phyloP scores from a whole-genome alignment of 2,329 filamentous ascomycete genomes.

The Arthrobotrys megalospora region DNA sequence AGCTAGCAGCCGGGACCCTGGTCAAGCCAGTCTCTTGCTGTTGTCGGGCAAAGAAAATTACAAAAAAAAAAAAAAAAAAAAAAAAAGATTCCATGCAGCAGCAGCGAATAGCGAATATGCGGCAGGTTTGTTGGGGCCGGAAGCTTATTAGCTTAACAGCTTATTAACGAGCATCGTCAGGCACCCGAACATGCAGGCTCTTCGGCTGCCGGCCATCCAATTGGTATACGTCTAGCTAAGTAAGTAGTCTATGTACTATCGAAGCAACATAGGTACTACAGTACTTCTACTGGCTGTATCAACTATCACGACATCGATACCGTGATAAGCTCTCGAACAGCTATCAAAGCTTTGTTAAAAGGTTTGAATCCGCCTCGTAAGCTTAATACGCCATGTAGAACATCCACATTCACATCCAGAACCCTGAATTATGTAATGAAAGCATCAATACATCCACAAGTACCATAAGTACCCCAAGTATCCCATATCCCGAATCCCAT shows the following conservation, averaged over 20 bases:
- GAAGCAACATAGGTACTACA: too few species aligned
- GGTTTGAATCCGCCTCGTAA: neutral
- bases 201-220: conserved; percentile 48
- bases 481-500: too few species aligned
- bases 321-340: neutral
- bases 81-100: conserved; percentile 20
- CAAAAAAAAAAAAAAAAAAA: conserved; percentile 37
- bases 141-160: conserved; percentile 24
- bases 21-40: neutral
- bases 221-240: neutral
- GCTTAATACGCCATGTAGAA: conserved; percentile 1
- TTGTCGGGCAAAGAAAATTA: neutral
- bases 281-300: too few species aligned
- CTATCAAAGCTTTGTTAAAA: neutral
- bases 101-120: conserved; percentile 17
- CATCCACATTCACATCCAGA: neutral
- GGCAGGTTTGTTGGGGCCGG: conserved; percentile 44
- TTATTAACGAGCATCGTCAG: neutral
- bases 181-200: conserved; percentile 29
- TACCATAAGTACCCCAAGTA: too few species aligned
- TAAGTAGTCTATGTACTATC: too few species aligned
- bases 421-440: neutral
- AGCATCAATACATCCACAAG: too few species aligned
- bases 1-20: neutral
- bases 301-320: neutral